These are phyloP conservation scores for Cladochytrium replicatum DNA, from an alignment of 192 early-diverging fungal genomes.

Conservation along the genomic window DNA sequence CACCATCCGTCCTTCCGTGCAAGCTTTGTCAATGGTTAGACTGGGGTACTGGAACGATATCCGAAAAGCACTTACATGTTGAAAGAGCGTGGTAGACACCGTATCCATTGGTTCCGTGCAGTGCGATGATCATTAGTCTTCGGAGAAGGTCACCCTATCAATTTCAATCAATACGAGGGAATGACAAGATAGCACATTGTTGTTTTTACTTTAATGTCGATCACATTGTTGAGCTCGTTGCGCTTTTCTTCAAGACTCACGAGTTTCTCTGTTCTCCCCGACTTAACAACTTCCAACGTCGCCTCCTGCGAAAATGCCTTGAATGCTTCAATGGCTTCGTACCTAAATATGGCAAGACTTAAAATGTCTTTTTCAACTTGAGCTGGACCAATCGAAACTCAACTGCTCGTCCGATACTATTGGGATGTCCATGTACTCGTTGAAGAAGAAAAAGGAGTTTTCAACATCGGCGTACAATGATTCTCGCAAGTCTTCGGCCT, in stretches of 20 bases:
- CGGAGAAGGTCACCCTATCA: conserved; percentile 38
- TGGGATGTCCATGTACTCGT: conserved; percentile 44
- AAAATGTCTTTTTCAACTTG: background rate
- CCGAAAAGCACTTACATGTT: conserved; percentile 8
- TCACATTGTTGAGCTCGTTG: conserved; percentile 34
- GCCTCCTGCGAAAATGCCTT: conserved; percentile 40
- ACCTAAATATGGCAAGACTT: conserved; percentile 16
- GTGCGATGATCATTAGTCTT: conserved; percentile 30
- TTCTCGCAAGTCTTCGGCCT: conserved; percentile 29
- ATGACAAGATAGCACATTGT: background rate
- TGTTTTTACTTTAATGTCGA: conserved; percentile 32
- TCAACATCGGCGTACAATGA: conserved; percentile 36
- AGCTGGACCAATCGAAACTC: background rate
- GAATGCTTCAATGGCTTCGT: conserved; percentile 34
- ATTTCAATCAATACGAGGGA: too few species aligned
- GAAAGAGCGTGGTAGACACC: conserved; percentile 38
- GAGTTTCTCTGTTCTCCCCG: conserved; percentile 46
- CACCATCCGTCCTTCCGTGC: conserved; percentile 14
- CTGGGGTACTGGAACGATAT: background rate
- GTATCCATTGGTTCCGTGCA: conserved; percentile 37
- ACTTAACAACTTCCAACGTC: conserved; percentile 50
- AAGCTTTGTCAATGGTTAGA: conserved; percentile 16
- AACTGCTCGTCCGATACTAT: conserved; percentile 50
- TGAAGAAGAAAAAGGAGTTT: conserved; percentile 46
- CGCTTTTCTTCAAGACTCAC: conserved; percentile 29